A percentile compares a stretch with the other conserved stretches of the same genome.
Evolutionary conservation across 331 rosid genomes (phyloP).

Genomic region (Rosa hybrid): DNA sequence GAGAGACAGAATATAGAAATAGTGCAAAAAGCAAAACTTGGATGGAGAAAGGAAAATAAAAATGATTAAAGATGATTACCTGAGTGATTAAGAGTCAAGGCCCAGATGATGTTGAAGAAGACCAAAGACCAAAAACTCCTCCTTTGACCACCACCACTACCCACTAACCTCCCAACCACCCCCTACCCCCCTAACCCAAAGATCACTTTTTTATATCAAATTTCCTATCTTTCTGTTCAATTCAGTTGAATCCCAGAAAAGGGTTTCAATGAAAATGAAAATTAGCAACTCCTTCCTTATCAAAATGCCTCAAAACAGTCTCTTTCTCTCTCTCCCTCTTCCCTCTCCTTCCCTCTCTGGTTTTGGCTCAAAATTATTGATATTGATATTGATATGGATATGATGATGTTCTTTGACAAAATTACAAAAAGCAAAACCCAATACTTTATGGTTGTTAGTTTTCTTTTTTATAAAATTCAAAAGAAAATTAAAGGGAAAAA

Average conservation of each 20-base stretch:
- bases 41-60: slow-evolving; percentile 2
- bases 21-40: slow-evolving; percentile 9
- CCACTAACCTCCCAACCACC: slow-evolving; percentile 16
- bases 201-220: not conserved
- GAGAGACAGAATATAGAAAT: slow-evolving; percentile 1
- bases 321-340: slow-evolving; percentile 15
- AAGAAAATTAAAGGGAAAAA: slow-evolving; percentile 26
- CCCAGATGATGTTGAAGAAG: slow-evolving; percentile 26
- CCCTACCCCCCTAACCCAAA: slow-evolving; percentile 1
- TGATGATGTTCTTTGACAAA: slow-evolving; percentile 52
- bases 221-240: not conserved
- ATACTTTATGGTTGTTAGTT: slow-evolving; percentile 24
- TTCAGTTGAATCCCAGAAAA: slow-evolving; percentile 25
- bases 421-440: slow-evolving; percentile 43
- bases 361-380: slow-evolving; percentile 24
- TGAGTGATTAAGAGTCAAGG: slow-evolving; percentile 21
- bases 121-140: slow-evolving; percentile 21
- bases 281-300: slow-evolving; percentile 16
- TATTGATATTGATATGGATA: slow-evolving; percentile 32
- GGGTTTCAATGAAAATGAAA: not conserved
- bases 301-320: slow-evolving; percentile 14
- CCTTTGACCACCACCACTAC: slow-evolving; percentile 24
- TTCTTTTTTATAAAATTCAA: slow-evolving; percentile 18
- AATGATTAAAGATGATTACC: slow-evolving; percentile 27
- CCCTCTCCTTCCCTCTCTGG: not conserved